phyloP scores from a whole-genome alignment of 805 yeast species.

The Priceomyces haplophilus region DNA sequence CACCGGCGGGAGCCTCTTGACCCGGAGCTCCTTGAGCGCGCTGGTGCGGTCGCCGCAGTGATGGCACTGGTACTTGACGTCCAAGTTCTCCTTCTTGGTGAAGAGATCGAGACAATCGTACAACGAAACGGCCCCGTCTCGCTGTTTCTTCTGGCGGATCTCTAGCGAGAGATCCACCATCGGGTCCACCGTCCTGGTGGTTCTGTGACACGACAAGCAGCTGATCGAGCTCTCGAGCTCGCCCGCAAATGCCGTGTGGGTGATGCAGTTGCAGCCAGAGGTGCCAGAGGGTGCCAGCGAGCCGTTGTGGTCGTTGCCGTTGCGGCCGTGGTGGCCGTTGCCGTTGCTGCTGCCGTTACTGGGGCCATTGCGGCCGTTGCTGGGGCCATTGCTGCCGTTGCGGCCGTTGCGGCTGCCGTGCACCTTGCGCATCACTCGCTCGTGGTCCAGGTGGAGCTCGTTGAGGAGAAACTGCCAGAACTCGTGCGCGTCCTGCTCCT shows the following conservation, averaged over 20 bases:
- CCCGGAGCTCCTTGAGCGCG: slow-evolving; percentile 66
- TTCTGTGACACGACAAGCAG: slow-evolving; percentile 65
- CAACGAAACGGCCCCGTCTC: slow-evolving; percentile 34
- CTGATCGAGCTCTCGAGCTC: slow-evolving; percentile 73
- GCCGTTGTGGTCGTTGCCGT: not conserved
- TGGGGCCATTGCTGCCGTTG: not conserved
- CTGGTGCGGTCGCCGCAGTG: slow-evolving; percentile 59
- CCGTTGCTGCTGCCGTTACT: too few species aligned
- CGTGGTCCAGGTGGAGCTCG: slow-evolving; percentile 60
- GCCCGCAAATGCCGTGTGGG: slow-evolving; percentile 83
- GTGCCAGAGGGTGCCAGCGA: not conserved
- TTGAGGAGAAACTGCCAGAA: slow-evolving; percentile 90
- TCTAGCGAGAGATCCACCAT: slow-evolving; percentile 86
- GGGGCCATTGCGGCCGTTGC: not conserved
- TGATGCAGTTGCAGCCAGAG: slow-evolving; percentile 64
- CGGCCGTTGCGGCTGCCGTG: too few species aligned
- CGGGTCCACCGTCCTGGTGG: slow-evolving; percentile 79
- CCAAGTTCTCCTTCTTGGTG: slow-evolving; percentile 74
- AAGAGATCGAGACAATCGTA: slow-evolving; percentile 71
- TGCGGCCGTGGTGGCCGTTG: too few species aligned
- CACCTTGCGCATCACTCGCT: slow-evolving; percentile 14
- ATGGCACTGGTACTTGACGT: slow-evolving; percentile 67
- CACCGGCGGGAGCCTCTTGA: slow-evolving; percentile 71
- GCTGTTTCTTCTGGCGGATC: slow-evolving; percentile 39
- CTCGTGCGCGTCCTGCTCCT: slow-evolving; percentile 98